Base-by-base conservation (phyloP, 2,329 filamentous ascomycete species). In the Hypoxylon sp. region DNA sequence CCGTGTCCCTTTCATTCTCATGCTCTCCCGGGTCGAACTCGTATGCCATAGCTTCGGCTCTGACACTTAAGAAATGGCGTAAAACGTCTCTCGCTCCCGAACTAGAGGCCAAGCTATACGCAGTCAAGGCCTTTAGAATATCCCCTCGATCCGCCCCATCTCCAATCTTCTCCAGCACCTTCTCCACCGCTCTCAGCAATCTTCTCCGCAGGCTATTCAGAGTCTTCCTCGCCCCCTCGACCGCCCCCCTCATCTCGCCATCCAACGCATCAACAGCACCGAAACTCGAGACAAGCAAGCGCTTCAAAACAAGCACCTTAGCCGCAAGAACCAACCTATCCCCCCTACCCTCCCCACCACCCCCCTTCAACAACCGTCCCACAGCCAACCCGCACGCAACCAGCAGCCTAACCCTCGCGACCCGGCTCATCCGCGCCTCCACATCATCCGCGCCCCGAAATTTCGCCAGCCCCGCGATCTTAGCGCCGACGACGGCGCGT, bases 21-120 rank as follows among this genome's bases (percentile, higher is more conserved):
- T 81, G 82, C 51, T 81, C 82, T 51, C 79, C 79, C 9, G 78
- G 71, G 19, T 89, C 87, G 53, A 95, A 85, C 10, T 88, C 86
- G 42, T 86, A 80, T 0, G 86, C 83, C 74, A 97, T 90, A 31
- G 90, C 90, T 63, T 92, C 88, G 44, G 88, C 86, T 48, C 95
- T 86, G 6, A 94, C 87, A 56, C 90, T 86, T 54, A 97, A 85
- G 74, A 98, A 95, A 79, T 96, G 90, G 6, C 88, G 84, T 58
- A 98, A 80, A 0, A 93, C 91, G 77, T 97, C 94, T 63, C 88
- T 90, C 0, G 93, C 90, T 0, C 94, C 92, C 0, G 92, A 94
- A 74, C 89, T 97, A 2, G 92, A 94, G 1, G 90, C 89, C 55
- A 98, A 84, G 68, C 93, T 94, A 78, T 94, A 94, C 0, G 94